Conservation (phyloP, 345 rosid genomes). For the Syzygium grande region DNA sequence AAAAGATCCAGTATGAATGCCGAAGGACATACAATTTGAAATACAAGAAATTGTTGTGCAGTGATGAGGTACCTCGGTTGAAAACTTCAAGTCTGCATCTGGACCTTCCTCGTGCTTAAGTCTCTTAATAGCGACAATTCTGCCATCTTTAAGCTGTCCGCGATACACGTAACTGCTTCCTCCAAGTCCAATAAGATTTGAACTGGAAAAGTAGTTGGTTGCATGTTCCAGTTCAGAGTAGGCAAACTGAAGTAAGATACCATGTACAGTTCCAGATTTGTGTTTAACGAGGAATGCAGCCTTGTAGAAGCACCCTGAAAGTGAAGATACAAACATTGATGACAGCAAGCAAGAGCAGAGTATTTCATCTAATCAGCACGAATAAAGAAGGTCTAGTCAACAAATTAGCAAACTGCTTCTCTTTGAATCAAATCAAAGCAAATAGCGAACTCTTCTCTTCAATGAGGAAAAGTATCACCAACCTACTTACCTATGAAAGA, state of each 20-base stretch:
- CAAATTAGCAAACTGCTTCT: background rate
- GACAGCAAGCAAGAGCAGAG: background rate
- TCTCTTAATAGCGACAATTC: conserved; percentile 77
- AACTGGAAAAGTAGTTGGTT: conserved; percentile 65
- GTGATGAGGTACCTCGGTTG: conserved; percentile 48
- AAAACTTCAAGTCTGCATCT: conserved; percentile 52
- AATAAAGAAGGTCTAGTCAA: background rate
- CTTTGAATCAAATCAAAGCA: background rate
- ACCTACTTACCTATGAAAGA: conserved; percentile 29
- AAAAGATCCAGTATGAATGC: conserved; percentile 5
- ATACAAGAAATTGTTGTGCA: background rate
- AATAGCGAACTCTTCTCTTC: background rate
- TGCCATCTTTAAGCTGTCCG: conserved; percentile 81
- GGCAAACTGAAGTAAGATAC: conserved; percentile 53
- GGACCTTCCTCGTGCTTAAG: conserved; percentile 55
- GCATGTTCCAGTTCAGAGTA: conserved; percentile 68
- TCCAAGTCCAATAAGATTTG: conserved; percentile 72
- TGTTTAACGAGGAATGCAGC: conserved; percentile 38
- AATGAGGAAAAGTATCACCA: background rate
- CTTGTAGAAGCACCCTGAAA: conserved; percentile 63
- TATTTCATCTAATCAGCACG: background rate
- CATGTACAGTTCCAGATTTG: conserved; percentile 42
- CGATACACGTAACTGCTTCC: conserved; percentile 86
- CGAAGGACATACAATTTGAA: background rate
- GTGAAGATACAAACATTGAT: background rate